Percentiles rank a stretch among this genome's conserved stretches.
Evolutionary conservation across 495 filamentous ascomycete genomes (phyloP).

Genomic region (Penicillium flavigenum): DNA sequence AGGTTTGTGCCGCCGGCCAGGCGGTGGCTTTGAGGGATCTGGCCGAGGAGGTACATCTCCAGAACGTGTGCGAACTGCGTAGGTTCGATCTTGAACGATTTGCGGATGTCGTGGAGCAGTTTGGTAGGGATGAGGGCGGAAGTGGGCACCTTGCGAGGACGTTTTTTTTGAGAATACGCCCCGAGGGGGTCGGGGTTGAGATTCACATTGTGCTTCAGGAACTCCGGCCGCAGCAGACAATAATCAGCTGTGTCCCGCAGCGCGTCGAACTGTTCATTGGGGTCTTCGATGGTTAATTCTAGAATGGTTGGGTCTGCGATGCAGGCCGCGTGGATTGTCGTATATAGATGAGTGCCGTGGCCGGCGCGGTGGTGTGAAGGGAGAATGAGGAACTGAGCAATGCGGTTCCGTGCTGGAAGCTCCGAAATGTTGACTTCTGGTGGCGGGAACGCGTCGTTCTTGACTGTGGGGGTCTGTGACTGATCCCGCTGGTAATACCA

Average conservation of each 20-base stretch:
- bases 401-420: constrained; percentile 70
- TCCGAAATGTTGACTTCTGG: constrained; percentile 42
- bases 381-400: constrained; percentile 93
- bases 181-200: constrained; percentile 45
- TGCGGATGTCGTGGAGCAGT: constrained; percentile 59
- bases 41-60: constrained; percentile 84
- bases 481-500: constrained; percentile 41
- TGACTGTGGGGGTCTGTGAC: constrained; percentile 28
- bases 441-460: constrained; percentile 45
- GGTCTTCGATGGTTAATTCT: constrained; percentile 94
- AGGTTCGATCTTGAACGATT: constrained; percentile 69
- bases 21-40: constrained; percentile 63
- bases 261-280: constrained; percentile 90
- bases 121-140: constrained; percentile 60
- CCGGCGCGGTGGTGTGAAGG: constrained; percentile 80
- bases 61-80: constrained; percentile 85
- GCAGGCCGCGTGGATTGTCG: constrained; percentile 66
- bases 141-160: constrained; percentile 54
- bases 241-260: constrained; percentile 84
- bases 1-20: constrained; percentile 52
- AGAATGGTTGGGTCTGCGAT: constrained; percentile 58
- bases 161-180: constrained; percentile 37
- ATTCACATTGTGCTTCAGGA: constrained; percentile 45
- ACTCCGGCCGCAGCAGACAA: constrained; percentile 55
- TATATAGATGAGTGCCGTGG: constrained; percentile 79